Conservation (phyloP, 768 basidiomycete genomes). For the Boletus rubroflammeus region DNA sequence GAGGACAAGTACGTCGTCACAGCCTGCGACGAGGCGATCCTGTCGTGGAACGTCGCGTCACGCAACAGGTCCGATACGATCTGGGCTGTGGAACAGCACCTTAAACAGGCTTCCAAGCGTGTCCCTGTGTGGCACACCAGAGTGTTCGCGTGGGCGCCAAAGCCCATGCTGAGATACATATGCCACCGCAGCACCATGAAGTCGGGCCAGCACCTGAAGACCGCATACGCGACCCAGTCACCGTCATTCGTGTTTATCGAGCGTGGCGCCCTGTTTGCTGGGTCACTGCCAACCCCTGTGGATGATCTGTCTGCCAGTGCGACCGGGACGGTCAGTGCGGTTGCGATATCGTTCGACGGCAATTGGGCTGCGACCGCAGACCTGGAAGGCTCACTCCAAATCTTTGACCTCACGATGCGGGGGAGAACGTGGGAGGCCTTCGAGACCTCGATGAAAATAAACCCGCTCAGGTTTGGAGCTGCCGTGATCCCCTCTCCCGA, state of each 20-base stretch:
- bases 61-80: neutral
- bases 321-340: neutral
- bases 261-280: neutral
- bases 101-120: neutral
- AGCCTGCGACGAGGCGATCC: slow-evolving; percentile 1
- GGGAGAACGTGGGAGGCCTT: slow-evolving; percentile 2
- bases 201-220: neutral
- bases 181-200: too few species aligned
- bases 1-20: slow-evolving; percentile 8
- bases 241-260: slow-evolving; percentile 4
- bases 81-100: neutral
- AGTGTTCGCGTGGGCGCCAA: slow-evolving; percentile 7
- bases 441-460: neutral
- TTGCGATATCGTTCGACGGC: slow-evolving; percentile 24
- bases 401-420: slow-evolving; percentile 2
- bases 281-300: neutral
- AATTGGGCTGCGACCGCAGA: slow-evolving; percentile 11
- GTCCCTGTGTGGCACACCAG: slow-evolving; percentile 5
- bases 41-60: slow-evolving; percentile 9
- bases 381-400: slow-evolving; percentile 2
- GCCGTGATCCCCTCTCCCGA: neutral
- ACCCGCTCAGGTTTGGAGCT: neutral
- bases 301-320: neutral
- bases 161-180: neutral
- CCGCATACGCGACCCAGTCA: slow-evolving; percentile 2